Percentiles rank a stretch among this genome's conserved stretches.
These are phyloP conservation scores for Entophlyctis luteolus DNA, from an alignment of 192 early-diverging fungal genomes.

Conservation along the genomic window DNA sequence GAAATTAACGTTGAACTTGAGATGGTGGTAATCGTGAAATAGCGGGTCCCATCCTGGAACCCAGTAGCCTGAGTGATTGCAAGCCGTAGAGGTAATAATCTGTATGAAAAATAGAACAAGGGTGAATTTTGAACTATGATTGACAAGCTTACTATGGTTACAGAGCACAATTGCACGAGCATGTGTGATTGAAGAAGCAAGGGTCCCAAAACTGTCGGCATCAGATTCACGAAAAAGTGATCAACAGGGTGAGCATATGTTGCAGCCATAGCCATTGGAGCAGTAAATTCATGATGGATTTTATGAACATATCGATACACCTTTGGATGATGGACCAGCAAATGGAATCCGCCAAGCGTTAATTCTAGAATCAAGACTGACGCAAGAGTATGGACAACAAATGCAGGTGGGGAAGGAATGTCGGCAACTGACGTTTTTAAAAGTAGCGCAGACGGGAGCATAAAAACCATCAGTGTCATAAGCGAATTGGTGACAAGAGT, in stretches of 20 bases:
- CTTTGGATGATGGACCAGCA: slow-evolving; percentile 76
- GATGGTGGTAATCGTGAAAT: slow-evolving; percentile 23
- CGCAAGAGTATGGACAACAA: slow-evolving; percentile 42
- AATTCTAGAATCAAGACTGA: slow-evolving; percentile 83
- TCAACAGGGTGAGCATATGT: slow-evolving; percentile 92
- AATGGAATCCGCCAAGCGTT: slow-evolving; percentile 83
- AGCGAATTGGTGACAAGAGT: neutral
- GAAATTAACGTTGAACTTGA: slow-evolving; percentile 29
- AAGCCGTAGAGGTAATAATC: slow-evolving; percentile 5
- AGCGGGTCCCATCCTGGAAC: neutral
- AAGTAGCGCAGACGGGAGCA: no score
- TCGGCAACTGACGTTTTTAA: neutral
- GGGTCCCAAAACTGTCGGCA: slow-evolving; percentile 75
- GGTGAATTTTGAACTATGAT: no score
- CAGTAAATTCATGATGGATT: slow-evolving; percentile 86
- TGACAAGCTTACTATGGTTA: neutral
- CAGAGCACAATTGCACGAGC: neutral
- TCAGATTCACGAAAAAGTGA: slow-evolving; percentile 77
- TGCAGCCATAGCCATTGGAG: slow-evolving; percentile 81
- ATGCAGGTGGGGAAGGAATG: neutral
- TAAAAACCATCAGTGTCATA: neutral
- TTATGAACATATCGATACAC: slow-evolving; percentile 92
- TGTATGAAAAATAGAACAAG: neutral
- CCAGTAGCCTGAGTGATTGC: slow-evolving; percentile 19
- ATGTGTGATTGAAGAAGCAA: slow-evolving; percentile 55